These are phyloP conservation scores for Microdochium paspali DNA, from an alignment of 2,329 filamentous ascomycete genomes.

Conservation along the genomic window DNA sequence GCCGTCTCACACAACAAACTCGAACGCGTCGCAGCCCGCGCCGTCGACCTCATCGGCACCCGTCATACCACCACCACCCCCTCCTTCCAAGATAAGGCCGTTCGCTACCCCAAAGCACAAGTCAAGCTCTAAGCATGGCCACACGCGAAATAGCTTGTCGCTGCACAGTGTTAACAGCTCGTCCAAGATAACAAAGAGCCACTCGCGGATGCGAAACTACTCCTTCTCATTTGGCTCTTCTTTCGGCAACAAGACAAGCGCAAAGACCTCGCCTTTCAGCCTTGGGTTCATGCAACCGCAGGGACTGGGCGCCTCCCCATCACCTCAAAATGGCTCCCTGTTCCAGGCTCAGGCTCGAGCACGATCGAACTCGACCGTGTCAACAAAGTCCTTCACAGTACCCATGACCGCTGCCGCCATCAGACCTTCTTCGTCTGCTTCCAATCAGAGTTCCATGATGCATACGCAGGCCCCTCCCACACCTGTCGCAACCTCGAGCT, in stretches of 20 bases:
- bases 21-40: neutral
- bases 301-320: conserved; percentile 20
- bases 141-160: neutral
- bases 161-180: neutral
- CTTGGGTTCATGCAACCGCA: conserved; percentile 21
- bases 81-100: conserved; percentile 8
- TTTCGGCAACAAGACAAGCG: neutral
- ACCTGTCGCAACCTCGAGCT: conserved; percentile 7
- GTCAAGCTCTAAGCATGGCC: neutral
- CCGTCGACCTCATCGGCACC: neutral
- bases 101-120: conserved; percentile 6
- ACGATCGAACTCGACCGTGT: conserved; percentile 19
- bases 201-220: conserved; percentile 19
- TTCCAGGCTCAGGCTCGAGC: conserved; percentile 23
- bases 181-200: conserved; percentile 1
- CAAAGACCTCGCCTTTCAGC: conserved; percentile 19
- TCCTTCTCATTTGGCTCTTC: conserved; percentile 20
- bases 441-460: conserved; percentile 16
- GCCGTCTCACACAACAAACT: neutral
- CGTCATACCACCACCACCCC: neutral
- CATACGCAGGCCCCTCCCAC: conserved; percentile 13
- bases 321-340: conserved; percentile 20
- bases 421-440: conserved; percentile 23
- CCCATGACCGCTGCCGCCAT: conserved; percentile 24
- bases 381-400: conserved; percentile 20